Base-by-base conservation (phyloP, 805 yeast genomes). In the Metschnikowia drakensbergensis region DNA sequence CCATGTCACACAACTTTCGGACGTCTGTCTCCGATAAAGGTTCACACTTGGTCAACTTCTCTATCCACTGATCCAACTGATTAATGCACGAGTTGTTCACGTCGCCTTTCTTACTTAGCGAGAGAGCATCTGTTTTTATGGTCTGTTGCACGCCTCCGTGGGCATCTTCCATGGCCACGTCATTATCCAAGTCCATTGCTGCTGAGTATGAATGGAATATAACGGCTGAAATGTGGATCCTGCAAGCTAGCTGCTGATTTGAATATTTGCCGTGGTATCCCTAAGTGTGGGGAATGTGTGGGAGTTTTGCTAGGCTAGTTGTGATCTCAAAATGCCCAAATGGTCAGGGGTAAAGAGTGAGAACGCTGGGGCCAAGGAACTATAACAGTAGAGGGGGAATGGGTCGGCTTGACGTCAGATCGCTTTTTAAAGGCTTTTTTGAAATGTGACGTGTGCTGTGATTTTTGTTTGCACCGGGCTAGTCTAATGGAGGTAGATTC, bases 51-150 rank as follows among this genome's bases (percentile, higher is more conserved):
- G 83, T 71, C 54, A 90, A 72, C 63, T 81, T 84, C 55, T 83
- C 92, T 59, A 90, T 87, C 97, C 97, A 90, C 54, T 79, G 81
- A 58, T 91, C 97, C 58, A 91, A 73, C 60, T 88, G 91, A 58
- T 79, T 77, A 52, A 84, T 75, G 54, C 74, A 79, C 25, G 56
- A 43, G 25, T 53, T 43, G 39, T 74, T 61, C 33, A 65, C 61
- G 40, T 67, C 74, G 32, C 48, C 48, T 42, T 64, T 68, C 43
- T 72, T 54, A 67, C 63, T 29, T 74, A 75, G 57, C 62, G 64
- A 53, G 55, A 37, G 54, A 28, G 63, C 61, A 42, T 74, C 67
- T 49, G 67, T 67, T 33, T 66, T 57, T 46, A 54, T 31, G 53
- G 56, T 47, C 26, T 58, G 66, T 57, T 56, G 70, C 57, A 70